Evolutionary conservation across 2,329 filamentous ascomycete genomes (phyloP), one percentile per base, ranked within the genome.

Genomic region (Penicillium expansum): DNA sequence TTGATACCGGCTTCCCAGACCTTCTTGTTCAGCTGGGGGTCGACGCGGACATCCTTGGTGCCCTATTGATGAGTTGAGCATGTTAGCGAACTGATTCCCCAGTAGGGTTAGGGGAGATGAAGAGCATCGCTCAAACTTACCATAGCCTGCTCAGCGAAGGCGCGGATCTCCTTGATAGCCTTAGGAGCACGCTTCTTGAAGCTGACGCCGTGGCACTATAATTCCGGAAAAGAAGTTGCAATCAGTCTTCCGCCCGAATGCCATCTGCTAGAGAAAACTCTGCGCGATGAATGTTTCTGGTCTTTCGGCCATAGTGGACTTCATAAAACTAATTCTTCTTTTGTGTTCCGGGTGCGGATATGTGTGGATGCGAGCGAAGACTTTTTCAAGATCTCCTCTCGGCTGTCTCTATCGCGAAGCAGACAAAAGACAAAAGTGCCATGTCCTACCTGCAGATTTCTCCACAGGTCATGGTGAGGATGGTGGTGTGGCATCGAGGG

Each of bases 1-100:
- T 97, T 99, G 85, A 99, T 88, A 80, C 94, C 94, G 77, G 89
- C 85, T 83, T 99, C 94, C 94, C 94, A 99, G 79, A 99, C 93
- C 87, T 99, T 97, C 91, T 99, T 99, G 90, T 99, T 99, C 76
- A 99, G 84, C 83, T 94, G 90, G 76, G 94, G 94, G 86, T 99
- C 94, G 77, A 99, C 83, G 74, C 94, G 94, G 82, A 99, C 94
- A 79, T 99, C 94, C 75, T 85, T 82, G 82, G 94, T 99, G 78
- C 93, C 93, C 94, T 99, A 71, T 59, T 45, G 39, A 33, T 45
- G 30, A 59, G 29, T 47, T 33, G 50, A 48, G 47, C 14, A 35
- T 38, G 43, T 58, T 43, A 60, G 56, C 48, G 4, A 16, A 24
- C 32, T 13, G 6, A 18, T 29, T 39, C 32, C 18, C n/a, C 1